Evolutionary conservation across 164 flowering plant genomes (phyloP), one percentile per base, ranked within the genome.

Genomic region (Houttuynia cordata): DNA sequence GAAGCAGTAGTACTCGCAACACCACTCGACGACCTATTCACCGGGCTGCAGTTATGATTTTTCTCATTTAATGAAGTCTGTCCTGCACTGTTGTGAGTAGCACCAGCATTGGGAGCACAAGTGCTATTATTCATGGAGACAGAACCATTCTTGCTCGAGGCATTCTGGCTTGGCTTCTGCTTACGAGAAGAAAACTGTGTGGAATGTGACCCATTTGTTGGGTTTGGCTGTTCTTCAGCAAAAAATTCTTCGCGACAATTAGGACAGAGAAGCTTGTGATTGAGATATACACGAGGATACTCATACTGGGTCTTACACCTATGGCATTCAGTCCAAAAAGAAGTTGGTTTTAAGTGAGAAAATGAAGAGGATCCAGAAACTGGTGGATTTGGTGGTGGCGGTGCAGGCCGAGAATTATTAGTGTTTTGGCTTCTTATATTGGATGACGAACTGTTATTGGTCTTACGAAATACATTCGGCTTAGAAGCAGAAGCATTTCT

Each of bases 281-380:
- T 84, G 15, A 79, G 79, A 78, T 87, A 84, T 6, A 74, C 69
- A 25, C 81, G 74, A 25, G 76, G 80, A 70, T 86, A 91, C 74
- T 87, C 93, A 67, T 80, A 91, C 10, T 86, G 91, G 80, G 86
- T 79, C 69, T 78, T 79, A 78, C 97, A 91, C 21, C 68, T 53
- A 51, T 76, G 72, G 66, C 97, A 91, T 17, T 72, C 71, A 4
- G 97, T 91, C 97, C 97, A 87, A 65, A 91, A 91, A 30, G 77
- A 76, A 55, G 42, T 67, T n/a, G 67, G 62, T 21, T 77, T 79
- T 42, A 75, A 58, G 51, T 58, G 74, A 24, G 42, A 74, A 19
- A 78, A 51, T 65, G 83, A 45, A 54, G 75, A 62, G 22, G 80
- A 10, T 10, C 49, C 68, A 40, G 63, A 52, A 40, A 78, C 47